Evolutionary conservation across 2,329 filamentous ascomycete genomes (phyloP).

Genomic region (Fusarium pseudograminearum): DNA sequence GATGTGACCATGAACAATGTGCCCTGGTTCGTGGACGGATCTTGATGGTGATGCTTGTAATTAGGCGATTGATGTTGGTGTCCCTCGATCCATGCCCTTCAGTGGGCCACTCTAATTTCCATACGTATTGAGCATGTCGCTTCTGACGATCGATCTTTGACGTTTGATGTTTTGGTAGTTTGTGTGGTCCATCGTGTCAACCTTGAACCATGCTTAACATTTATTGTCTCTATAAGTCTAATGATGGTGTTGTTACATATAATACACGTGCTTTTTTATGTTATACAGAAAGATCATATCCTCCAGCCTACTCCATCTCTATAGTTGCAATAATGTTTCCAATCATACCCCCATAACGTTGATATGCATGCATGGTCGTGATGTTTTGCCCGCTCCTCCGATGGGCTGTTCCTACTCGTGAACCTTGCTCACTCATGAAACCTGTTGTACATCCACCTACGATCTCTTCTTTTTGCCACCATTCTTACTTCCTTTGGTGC

Average conservation of each 20-base stretch:
- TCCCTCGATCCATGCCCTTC: not conserved
- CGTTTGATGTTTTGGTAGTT: not conserved
- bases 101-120: not conserved
- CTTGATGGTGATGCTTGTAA: not conserved
- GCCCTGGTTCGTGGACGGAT: not conserved
- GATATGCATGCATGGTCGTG: not conserved
- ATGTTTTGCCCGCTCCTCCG: not conserved
- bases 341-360: not conserved
- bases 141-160: not conserved
- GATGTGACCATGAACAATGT: not conserved
- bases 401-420: not conserved
- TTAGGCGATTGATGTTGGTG: not conserved
- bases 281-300: not conserved
- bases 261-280: conserved; percentile 16
- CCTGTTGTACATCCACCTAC: not conserved
- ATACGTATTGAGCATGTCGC: not conserved
- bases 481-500: no score
- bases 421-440: not conserved
- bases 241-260: conserved; percentile 29
- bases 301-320: not conserved
- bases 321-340: not conserved
- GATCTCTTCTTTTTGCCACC: not conserved
- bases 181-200: not conserved
- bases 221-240: conserved; percentile 1
- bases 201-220: not conserved